Percentiles rank a stretch among this genome's conserved stretches.
Evolutionary conservation across 177 flowering plant species (phyloP).

Genomic region (Vitis hybrid): DNA sequence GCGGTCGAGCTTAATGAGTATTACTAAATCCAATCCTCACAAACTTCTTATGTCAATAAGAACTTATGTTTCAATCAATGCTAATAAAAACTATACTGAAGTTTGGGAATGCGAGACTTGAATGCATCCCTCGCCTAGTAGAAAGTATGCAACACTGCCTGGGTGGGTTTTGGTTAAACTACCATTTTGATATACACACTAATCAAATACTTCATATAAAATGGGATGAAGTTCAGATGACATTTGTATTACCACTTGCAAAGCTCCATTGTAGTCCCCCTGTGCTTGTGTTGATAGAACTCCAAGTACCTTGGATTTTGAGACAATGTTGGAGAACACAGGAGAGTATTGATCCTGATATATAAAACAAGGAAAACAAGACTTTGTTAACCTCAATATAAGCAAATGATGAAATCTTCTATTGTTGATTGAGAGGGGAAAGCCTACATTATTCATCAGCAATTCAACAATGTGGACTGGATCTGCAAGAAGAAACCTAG

Average conservation of each 20-base stretch:
- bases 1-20: no score
- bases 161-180: no score
- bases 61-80: no score
- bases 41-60: no score
- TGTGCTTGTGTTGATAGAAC: slow-evolving; percentile 17
- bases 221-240: not conserved
- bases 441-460: slow-evolving; percentile 38
- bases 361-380: not conserved
- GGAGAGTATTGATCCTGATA: slow-evolving; percentile 16
- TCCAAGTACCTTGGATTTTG: slow-evolving; percentile 13
- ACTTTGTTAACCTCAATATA: no score
- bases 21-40: no score
- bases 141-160: no score
- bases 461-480: slow-evolving; percentile 19
- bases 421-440: not conserved
- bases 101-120: no score
- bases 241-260: slow-evolving; percentile 20
- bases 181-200: no score
- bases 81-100: no score
- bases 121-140: no score
- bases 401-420: not conserved
- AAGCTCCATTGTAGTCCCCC: slow-evolving; percentile 17
- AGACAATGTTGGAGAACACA: slow-evolving; percentile 16
- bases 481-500: slow-evolving; percentile 13
- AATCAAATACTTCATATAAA: not conserved